Percentiles rank a stretch among this genome's conserved stretches.
Conservation (phyloP, 1,139 yeast species). For the Blastobotrys indianensis region DNA sequence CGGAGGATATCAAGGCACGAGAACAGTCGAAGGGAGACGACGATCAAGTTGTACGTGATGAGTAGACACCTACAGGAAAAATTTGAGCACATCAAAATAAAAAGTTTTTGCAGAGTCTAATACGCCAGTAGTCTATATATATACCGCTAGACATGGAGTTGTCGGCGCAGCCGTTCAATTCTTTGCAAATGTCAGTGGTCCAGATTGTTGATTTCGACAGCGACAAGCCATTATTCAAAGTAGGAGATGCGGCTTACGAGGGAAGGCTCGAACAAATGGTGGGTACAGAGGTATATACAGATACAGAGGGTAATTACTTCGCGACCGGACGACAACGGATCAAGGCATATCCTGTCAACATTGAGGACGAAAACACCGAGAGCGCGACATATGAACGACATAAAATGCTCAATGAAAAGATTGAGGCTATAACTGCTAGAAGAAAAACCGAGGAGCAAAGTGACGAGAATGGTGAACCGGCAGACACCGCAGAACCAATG, state of each 20-base stretch:
- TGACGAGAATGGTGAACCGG: neutral
- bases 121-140: slow-evolving; percentile 17
- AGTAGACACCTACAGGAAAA: neutral
- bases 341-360: slow-evolving; percentile 3
- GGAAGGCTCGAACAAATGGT: slow-evolving; percentile 75
- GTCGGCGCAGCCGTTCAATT: neutral
- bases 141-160: slow-evolving; percentile 26
- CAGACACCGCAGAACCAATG: too few relatives aligned
- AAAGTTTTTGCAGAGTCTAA: slow-evolving; percentile 3
- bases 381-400: neutral
- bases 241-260: slow-evolving; percentile 54
- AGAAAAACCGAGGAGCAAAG: slow-evolving; percentile 1
- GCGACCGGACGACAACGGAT: slow-evolving; percentile 22
- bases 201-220: slow-evolving; percentile 51
- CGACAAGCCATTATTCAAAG: slow-evolving; percentile 47
- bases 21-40: slow-evolving; percentile 11
- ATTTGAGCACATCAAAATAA: too few relatives aligned
- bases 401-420: neutral
- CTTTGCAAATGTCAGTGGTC: slow-evolving; percentile 21
- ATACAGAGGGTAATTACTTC: slow-evolving; percentile 23
- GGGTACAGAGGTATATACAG: slow-evolving; percentile 66
- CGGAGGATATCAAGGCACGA: slow-evolving; percentile 48
- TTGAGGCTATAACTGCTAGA: slow-evolving; percentile 3
- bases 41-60: slow-evolving; percentile 23
- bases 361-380: slow-evolving; percentile 1